A percentile compares a stretch with the other conserved stretches of the same genome.
Conservation (phyloP, 768 basidiomycete species). For the Lanmaoa pseudosensibilis region DNA sequence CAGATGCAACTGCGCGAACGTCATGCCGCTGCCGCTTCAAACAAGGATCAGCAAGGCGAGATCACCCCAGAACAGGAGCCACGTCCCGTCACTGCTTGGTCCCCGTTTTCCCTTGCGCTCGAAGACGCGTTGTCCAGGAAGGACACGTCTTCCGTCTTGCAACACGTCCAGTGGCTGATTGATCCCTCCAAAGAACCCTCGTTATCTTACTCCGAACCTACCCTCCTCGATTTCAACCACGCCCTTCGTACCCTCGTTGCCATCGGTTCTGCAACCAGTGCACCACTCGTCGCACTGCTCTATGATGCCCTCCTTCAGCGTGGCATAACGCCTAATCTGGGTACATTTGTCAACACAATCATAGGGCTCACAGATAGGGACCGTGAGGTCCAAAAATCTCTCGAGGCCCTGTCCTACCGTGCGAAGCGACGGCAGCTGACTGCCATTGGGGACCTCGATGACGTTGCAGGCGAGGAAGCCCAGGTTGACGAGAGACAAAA, state of each 20-base stretch:
- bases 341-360: constrained; percentile 66
- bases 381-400: constrained; percentile 52
- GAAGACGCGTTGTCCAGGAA: constrained; percentile 20
- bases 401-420: constrained; percentile 44
- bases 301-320: constrained; percentile 72
- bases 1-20: constrained; percentile 61
- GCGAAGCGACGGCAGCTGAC: constrained; percentile 33
- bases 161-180: constrained; percentile 33
- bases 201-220: constrained; percentile 31
- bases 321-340: constrained; percentile 58
- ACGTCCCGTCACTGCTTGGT: constrained; percentile 27
- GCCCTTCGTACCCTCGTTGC: constrained; percentile 49
- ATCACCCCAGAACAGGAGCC: constrained; percentile 17
- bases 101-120: constrained; percentile 19
- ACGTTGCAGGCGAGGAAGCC: constrained; percentile 13
- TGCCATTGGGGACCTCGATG: constrained; percentile 1
- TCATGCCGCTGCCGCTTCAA: constrained; percentile 45
- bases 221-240: constrained; percentile 58
- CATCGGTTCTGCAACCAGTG: constrained; percentile 45
- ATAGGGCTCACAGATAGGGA: constrained; percentile 65
- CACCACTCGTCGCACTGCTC: constrained; percentile 57
- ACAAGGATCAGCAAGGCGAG: constrained; percentile 20
- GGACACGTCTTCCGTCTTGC: constrained; percentile 6
- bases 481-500: constrained; percentile 37
- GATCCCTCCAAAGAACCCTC: constrained; percentile 34